Evolutionary conservation across 371 early-diverging fungal genomes (phyloP).

Genomic region (Actinomortierella ambigua): DNA sequence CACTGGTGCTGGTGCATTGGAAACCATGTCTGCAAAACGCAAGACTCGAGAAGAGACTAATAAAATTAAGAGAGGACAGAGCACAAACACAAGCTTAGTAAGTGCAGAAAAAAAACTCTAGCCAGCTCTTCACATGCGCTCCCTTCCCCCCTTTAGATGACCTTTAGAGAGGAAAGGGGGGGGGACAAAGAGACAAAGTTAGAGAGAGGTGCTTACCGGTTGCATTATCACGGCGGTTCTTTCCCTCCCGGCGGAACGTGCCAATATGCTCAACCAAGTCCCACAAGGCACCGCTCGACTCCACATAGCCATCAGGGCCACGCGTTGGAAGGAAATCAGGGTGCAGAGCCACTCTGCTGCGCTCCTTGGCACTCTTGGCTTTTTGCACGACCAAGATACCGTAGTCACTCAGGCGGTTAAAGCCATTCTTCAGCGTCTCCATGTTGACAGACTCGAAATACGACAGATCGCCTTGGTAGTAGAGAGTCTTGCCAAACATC

Average conservation of each 20-base stretch:
- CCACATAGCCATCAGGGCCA: constrained; percentile 53
- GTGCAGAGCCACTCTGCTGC: constrained; percentile 56
- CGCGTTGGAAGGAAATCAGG: constrained; percentile 63
- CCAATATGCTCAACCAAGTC: constrained; percentile 85
- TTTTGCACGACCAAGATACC: constrained; percentile 63
- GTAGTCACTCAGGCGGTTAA: constrained; percentile 70
- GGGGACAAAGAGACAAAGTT: neutral
- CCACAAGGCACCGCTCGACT: constrained; percentile 76
- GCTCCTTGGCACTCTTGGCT: constrained; percentile 35
- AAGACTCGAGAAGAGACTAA: constrained; percentile 52
- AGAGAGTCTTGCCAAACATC: constrained; percentile 81
- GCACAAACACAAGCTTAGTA: neutral
- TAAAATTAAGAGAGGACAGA: constrained; percentile 7
- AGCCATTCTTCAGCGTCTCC: constrained; percentile 83
- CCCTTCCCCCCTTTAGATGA: neutral
- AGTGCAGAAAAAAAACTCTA: neutral
- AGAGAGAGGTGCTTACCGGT: constrained; percentile 57
- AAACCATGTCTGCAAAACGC: constrained; percentile 52
- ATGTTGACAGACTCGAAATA: constrained; percentile 88
- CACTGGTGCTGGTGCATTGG: constrained; percentile 40
- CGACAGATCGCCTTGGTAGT: constrained; percentile 81
- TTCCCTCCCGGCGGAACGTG: constrained; percentile 84
- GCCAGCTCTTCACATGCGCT: neutral
- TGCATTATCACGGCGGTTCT: constrained; percentile 86
- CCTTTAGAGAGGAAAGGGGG: neutral